A percentile compares a stretch with the other conserved stretches of the same genome.
Conservation (phyloP, 208 protist species). For the Crithidia thermophila region DNA sequence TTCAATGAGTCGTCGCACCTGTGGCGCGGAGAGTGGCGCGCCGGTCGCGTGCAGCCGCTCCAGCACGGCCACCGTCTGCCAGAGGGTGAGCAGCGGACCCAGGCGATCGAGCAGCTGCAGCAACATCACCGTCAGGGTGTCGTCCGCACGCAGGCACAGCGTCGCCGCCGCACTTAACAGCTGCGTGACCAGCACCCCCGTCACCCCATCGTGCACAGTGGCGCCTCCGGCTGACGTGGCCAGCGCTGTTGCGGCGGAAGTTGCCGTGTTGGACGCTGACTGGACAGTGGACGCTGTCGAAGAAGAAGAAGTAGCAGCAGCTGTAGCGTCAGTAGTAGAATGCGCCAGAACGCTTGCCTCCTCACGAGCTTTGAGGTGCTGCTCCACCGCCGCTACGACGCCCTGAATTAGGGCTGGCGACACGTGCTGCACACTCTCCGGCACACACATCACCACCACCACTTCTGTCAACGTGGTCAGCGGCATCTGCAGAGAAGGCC, state of each 20-base stretch:
- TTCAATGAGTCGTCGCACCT: slow-evolving; percentile 26
- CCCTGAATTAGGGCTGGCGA: slow-evolving; percentile 46
- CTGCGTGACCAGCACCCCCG: slow-evolving; percentile 34
- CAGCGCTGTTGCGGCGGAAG: neutral
- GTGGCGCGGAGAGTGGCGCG: slow-evolving; percentile 20
- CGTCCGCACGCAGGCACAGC: slow-evolving; percentile 50
- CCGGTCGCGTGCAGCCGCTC: slow-evolving; percentile 29
- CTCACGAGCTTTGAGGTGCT: slow-evolving; percentile 8
- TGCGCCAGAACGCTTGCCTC: too few species aligned
- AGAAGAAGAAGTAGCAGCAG: too few species aligned
- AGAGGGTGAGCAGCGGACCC: slow-evolving; percentile 31
- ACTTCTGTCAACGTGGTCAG: slow-evolving; percentile 68
- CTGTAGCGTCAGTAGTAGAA: too few species aligned
- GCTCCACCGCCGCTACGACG: slow-evolving; percentile 19
- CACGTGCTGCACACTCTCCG: slow-evolving; percentile 69
- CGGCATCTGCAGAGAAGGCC: slow-evolving; percentile 29
- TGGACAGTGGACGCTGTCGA: too few species aligned
- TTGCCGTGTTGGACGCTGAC: too few species aligned
- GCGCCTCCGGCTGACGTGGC: neutral
- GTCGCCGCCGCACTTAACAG: slow-evolving; percentile 50
- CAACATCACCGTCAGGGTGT: slow-evolving; percentile 42
- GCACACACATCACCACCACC: slow-evolving; percentile 70
- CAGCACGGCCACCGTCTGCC: slow-evolving; percentile 31
- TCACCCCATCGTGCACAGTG: slow-evolving; percentile 14
- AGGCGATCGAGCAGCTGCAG: slow-evolving; percentile 42